Conservation (phyloP, 148 eudicot genomes). For the Vaccinium macrocarpon region DNA sequence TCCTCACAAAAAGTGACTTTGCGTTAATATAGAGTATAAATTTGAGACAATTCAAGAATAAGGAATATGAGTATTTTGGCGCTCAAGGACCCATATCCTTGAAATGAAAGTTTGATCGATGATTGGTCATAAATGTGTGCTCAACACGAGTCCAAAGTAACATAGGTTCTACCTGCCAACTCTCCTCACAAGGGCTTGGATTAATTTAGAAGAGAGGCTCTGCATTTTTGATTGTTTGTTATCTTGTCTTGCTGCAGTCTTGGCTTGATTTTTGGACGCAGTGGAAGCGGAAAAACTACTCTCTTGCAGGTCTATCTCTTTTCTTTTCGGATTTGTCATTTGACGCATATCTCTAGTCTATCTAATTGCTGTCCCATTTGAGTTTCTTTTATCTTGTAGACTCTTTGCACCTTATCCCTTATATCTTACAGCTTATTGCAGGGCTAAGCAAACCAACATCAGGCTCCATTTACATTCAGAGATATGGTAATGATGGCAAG, state of each 20-base stretch:
- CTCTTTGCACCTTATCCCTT: constrained; percentile 6
- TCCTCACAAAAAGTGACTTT: too few species aligned
- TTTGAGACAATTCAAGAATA: background rate
- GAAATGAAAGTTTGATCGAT: background rate
- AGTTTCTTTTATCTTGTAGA: background rate
- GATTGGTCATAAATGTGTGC: background rate
- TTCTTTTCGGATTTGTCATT: background rate
- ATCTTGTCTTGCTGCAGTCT: constrained; percentile 45
- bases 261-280: constrained; percentile 93
- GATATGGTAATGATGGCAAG: constrained; percentile 59
- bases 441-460: constrained; percentile 90
- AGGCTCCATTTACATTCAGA: constrained; percentile 73
- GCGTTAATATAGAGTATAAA: too few species aligned
- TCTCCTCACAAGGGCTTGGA: background rate
- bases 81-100: background rate
- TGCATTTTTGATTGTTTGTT: constrained; percentile 15
- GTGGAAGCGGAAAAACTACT: constrained; percentile 99
- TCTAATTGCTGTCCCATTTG: background rate
- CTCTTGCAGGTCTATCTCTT: constrained; percentile 69
- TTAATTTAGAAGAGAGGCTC: background rate
- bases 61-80: background rate
- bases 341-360: background rate
- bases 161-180: background rate
- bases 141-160: background rate
- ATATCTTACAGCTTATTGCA: constrained; percentile 72